Conservation (phyloP, 805 yeast genomes). For the Candida dajiaensis region DNA sequence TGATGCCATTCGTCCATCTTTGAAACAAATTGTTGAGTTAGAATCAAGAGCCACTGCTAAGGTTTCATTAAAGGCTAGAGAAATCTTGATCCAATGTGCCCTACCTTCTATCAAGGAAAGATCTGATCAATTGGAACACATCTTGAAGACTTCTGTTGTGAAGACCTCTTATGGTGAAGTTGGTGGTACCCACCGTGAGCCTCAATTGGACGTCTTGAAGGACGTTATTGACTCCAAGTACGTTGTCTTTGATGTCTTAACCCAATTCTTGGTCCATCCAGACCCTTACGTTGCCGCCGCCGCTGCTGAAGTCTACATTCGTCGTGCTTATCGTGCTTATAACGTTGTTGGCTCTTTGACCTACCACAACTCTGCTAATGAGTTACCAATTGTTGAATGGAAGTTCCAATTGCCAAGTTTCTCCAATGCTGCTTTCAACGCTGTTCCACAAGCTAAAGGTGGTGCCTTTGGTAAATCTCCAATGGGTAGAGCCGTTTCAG, state of each 20-base stretch:
- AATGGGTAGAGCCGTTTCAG: slow-evolving; percentile 85
- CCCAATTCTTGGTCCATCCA: slow-evolving; percentile 78
- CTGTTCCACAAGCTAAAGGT: slow-evolving; percentile 47
- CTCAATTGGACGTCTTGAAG: slow-evolving; percentile 70
- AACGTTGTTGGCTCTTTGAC: slow-evolving; percentile 73
- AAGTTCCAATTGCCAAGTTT: slow-evolving; percentile 77
- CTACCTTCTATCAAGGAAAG: slow-evolving; percentile 94
- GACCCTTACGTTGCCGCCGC: slow-evolving; percentile 92
- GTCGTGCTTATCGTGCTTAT: slow-evolving; percentile 97
- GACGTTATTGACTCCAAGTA: slow-evolving; percentile 96
- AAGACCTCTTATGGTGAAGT: slow-evolving; percentile 86
- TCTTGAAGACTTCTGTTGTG: slow-evolving; percentile 84
- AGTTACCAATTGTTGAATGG: slow-evolving; percentile 77
- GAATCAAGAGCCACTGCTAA: slow-evolving; percentile 89
- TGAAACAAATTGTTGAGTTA: slow-evolving; percentile 77
- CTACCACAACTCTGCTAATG: slow-evolving; percentile 45
- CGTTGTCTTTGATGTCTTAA: slow-evolving; percentile 91
- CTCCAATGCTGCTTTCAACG: slow-evolving; percentile 66
- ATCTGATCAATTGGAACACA: slow-evolving; percentile 95
- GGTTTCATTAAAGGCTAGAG: slow-evolving; percentile 93
- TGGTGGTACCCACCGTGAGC: slow-evolving; percentile 69
- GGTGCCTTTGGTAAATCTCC: slow-evolving; percentile 34
- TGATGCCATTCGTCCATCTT: slow-evolving; percentile 57
- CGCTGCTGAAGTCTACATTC: slow-evolving; percentile 92
- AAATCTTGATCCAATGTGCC: slow-evolving; percentile 92